Base-by-base conservation (phyloP, 805 yeast species). In the Blastobotrys attinorum region DNA sequence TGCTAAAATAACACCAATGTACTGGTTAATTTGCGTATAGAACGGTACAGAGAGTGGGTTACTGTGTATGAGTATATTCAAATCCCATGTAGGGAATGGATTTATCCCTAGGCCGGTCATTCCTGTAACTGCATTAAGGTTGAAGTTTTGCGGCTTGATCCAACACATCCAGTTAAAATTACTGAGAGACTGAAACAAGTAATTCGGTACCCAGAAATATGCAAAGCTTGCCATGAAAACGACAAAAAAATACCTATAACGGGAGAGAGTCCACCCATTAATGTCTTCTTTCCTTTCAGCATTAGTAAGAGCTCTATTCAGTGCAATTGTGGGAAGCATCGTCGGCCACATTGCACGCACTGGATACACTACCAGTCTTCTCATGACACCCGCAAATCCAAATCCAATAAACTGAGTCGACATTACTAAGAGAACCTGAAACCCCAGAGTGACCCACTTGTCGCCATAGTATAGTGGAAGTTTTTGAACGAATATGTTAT, bases 341-440 rank as follows among this genome's bases (percentile, higher is more conserved):
- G 71, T 62, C 31, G 79, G 81, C 83, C 83, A 78, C 27, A 78
- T 56, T 10, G 77, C 66, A 43, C 66, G 61, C 3, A 63, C 61
- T 11, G 78, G 79, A 52, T 76, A 76, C 6, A 78, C 70, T 2
- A 69, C 70, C 25, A 80, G 73, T 47, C 74, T 72, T 54, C 82
- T 70, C 69, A 79, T 69, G 17, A 80, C 54, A 40, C 83, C 81
- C 4, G 86, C 85, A 57, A 81, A 71, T 1, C 83, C 80, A 54
- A 78, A 75, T 20, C 87, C 88, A 51, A 81, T 61, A 48, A 75
- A 76, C 55, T 79, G 81, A 1, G 83, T 69, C 2, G 81, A 69
- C 3, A 78, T 48, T 1, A 74, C 62, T 25, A 80, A 63, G 27
- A 77, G 50, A 13, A 79, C 50, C 59, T 77, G 81, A 58, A 70